phyloP scores from a whole-genome alignment of 441 rosid species.

The Gossypium trilobum region DNA sequence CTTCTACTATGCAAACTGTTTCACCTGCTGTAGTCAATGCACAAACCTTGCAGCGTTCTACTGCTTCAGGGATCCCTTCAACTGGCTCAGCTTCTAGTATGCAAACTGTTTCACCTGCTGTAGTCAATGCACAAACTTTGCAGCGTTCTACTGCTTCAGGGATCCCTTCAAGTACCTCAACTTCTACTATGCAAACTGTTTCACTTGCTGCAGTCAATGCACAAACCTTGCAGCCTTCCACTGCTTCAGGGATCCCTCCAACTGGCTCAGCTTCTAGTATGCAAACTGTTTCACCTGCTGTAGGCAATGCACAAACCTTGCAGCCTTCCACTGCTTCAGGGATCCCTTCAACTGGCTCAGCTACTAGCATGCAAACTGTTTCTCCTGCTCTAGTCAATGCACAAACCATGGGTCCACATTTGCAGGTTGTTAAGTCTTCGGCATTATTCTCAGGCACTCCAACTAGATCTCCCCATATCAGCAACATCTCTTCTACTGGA shows the following conservation, averaged over 20 bases:
- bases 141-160: background rate
- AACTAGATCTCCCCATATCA: conserved; percentile 42
- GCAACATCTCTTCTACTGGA: conserved; percentile 27
- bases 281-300: background rate
- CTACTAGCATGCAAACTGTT: conserved; percentile 18
- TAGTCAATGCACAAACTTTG: background rate
- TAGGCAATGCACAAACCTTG: background rate
- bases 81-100: background rate
- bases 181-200: background rate
- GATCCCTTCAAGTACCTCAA: background rate
- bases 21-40: background rate
- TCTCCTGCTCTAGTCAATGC: conserved; percentile 12
- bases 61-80: conserved; percentile 10
- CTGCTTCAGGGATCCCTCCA: conserved; percentile 35
- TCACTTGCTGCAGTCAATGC: background rate
- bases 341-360: conserved; percentile 26
- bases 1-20: conserved; percentile 28
- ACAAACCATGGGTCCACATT: conserved; percentile 18
- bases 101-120: background rate
- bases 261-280: conserved; percentile 21
- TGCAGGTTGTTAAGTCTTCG: conserved; percentile 21
- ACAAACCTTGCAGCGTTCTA: conserved; percentile 19
- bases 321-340: conserved; percentile 21
- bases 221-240: conserved; percentile 19
- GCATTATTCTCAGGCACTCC: conserved; percentile 25